phyloP scores from a whole-genome alignment of 169 alveolate genomes.

The Plasmodium coatneyi region DNA sequence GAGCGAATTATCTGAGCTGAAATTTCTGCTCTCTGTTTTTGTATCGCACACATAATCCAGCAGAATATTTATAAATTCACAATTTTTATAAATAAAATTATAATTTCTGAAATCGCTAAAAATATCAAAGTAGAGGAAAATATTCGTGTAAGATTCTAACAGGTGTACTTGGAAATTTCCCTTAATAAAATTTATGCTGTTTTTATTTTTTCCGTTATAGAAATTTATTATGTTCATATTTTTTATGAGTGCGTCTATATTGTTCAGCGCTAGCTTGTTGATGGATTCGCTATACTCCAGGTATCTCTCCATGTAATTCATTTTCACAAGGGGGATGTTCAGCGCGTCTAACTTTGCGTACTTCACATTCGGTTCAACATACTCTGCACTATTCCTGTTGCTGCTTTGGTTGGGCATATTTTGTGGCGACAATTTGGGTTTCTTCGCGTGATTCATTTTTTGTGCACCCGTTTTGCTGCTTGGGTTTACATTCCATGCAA shows the following conservation, averaged over 20 bases:
- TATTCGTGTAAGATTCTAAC: slow-evolving; percentile 54
- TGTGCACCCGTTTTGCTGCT: not conserved
- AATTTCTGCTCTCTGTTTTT: slow-evolving; percentile 13
- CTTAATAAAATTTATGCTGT: slow-evolving; percentile 42
- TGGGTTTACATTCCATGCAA: not conserved
- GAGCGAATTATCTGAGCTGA: slow-evolving; percentile 5
- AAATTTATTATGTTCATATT: slow-evolving; percentile 41
- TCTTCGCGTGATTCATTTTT: not conserved
- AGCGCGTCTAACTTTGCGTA: slow-evolving; percentile 3
- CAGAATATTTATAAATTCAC: slow-evolving; percentile 50
- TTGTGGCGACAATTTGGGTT: not conserved
- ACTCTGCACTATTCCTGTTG: not conserved
- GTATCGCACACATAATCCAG: slow-evolving; percentile 14
- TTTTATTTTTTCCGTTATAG: slow-evolving; percentile 37
- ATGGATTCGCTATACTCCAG: slow-evolving; percentile 30
- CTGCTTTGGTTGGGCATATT: not conserved
- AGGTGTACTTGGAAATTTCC: slow-evolving; percentile 57
- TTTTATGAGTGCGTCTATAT: slow-evolving; percentile 44
- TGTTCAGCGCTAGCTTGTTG: slow-evolving; percentile 29
- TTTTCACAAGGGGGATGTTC: slow-evolving; percentile 30
- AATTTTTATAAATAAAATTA: slow-evolving; percentile 64
- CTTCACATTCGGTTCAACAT: not conserved
- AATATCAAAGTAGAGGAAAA: slow-evolving; percentile 48
- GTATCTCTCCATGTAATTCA: slow-evolving; percentile 51
- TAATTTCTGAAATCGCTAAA: slow-evolving; percentile 53